Base-by-base conservation (phyloP, 495 filamentous ascomycete genomes). In the Wilcoxina mikolae region DNA sequence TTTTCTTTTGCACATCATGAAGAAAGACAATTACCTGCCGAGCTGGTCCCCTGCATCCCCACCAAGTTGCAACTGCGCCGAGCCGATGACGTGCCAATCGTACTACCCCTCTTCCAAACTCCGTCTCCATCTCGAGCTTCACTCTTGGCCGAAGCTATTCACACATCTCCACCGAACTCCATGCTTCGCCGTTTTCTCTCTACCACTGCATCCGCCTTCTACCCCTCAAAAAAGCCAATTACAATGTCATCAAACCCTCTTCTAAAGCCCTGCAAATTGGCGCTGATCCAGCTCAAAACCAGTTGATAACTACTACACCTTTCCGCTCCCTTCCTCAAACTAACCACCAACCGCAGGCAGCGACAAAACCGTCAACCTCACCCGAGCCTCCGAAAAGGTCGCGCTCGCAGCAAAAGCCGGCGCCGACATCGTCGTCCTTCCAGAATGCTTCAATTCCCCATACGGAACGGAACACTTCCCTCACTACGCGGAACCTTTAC, bases 361-460 rank as follows among this genome's bases (percentile, higher is more conserved):
- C 60, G 85, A 94, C 72, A 99, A 99, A 72, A 51, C 79, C 38
- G 70, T 73, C 33, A 99, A 99, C 71, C 87, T 99, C 56, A 60
- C 74, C 11, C 81, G 83, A 62, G 89, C 91, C 31, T 82, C 82
- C 24, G 71, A 73, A 35, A 86, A 88, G 59, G 88, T 99, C 50
- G 77, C 86, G 51, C 84, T 88, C 66, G 93, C 91, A 3, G 78
- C 85, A 26, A 63, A 70, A 29, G 72, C 70, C 2, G 90, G 88
- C 56, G 89, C 91, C 42, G 74, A 80, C 58, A 77, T 88, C 55
- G 73, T 87, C 53, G 83, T 81, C 28, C 69, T 81, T 18, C 79
- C 79, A 24, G 89, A 95, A 72, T 95, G 89, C 76, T 95, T 95
- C 79, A 95, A 95, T 75, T 88, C 83, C 11, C 89, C 89, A n/a